Conservation (phyloP, 106 monocot species). For the Amphibolis antarctica region DNA sequence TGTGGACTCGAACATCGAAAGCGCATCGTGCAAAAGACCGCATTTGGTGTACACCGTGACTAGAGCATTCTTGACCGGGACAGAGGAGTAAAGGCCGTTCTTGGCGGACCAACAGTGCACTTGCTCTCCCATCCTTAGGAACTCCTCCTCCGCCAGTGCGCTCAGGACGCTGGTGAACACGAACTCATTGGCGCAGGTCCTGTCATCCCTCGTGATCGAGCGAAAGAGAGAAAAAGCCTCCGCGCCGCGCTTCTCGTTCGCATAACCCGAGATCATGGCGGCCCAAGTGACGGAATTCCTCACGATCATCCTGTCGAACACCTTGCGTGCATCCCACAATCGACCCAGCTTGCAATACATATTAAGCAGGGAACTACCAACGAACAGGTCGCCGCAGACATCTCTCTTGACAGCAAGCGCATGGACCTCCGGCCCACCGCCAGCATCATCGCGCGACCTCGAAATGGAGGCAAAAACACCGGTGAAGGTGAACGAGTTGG, state of each 20-base stretch:
- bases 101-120: conserved; percentile 29
- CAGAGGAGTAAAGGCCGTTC: conserved; percentile 28
- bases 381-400: conserved; percentile 30
- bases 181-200: conserved; percentile 37
- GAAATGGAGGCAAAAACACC: conserved; percentile 41
- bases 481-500: conserved; percentile 46
- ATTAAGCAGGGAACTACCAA: conserved; percentile 37
- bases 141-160: conserved; percentile 22
- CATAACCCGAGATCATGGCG: conserved; percentile 48
- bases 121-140: conserved; percentile 28
- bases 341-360: conserved; percentile 50
- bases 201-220: conserved; percentile 19
- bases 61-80: conserved; percentile 48
- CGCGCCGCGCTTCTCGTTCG: conserved; percentile 9
- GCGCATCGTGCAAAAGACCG: conserved; percentile 30
- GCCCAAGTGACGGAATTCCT: conserved; percentile 58
- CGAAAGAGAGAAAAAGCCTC: conserved; percentile 42
- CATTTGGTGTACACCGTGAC: conserved; percentile 56
- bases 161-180: conserved; percentile 48
- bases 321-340: conserved; percentile 32
- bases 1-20: conserved; percentile 31
- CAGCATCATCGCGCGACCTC: not conserved
- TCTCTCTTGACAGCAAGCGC: conserved; percentile 43
- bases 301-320: conserved; percentile 52
- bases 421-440: conserved; percentile 35